These are phyloP conservation scores for Naganishia sp. DNA, from an alignment of 1,284 basidiomycete genomes.

Conservation along the genomic window DNA sequence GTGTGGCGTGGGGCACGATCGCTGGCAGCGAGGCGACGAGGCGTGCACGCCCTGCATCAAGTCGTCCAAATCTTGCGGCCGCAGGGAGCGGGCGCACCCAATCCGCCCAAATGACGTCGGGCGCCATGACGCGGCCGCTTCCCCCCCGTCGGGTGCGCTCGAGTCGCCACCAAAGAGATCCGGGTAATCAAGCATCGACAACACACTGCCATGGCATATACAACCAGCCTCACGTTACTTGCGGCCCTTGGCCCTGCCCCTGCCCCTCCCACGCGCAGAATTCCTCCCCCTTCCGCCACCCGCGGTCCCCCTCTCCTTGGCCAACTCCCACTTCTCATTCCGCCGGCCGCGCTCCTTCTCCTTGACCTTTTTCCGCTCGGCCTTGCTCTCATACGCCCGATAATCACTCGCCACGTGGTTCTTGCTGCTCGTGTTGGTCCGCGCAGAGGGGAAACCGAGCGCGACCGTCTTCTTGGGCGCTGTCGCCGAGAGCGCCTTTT, in stretches of 20 bases:
- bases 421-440: constrained; percentile 40
- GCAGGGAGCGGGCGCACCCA: background rate
- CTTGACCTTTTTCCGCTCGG: constrained; percentile 49
- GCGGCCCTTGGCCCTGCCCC: constrained; percentile 26
- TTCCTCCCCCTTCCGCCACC: constrained; percentile 31
- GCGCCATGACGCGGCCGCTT: background rate
- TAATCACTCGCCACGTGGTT: constrained; percentile 38
- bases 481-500: constrained; percentile 33
- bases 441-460: constrained; percentile 22
- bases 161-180: background rate
- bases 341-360: constrained; percentile 48
- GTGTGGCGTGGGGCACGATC: background rate
- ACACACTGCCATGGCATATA: background rate
- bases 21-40: background rate
- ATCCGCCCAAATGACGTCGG: constrained; percentile 5
- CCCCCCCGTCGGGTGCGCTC: background rate
- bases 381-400: constrained; percentile 48
- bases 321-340: constrained; percentile 46
- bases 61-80: background rate
- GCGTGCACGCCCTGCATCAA: too few relatives aligned
- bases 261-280: constrained; percentile 30
- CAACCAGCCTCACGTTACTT: background rate
- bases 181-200: too few relatives aligned
- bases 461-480: constrained; percentile 32
- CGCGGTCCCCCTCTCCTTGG: constrained; percentile 45